These are phyloP conservation scores for Mycosarcoma maydis DNA, from an alignment of 1,284 basidiomycete genomes.

Conservation along the genomic window DNA sequence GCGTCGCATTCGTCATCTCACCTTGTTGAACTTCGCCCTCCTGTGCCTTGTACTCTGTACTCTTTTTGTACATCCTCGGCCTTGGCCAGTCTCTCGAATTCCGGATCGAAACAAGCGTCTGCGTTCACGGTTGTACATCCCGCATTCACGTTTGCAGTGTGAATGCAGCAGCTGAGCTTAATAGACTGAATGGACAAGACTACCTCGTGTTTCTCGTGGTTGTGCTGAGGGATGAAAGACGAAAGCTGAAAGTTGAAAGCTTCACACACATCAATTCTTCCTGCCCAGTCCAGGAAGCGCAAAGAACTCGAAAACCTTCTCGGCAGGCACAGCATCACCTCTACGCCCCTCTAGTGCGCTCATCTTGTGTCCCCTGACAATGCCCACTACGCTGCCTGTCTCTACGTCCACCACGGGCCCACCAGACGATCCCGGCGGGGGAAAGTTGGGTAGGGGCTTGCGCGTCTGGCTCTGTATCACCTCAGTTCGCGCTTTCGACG, in stretches of 20 bases:
- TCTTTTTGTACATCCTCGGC: no score
- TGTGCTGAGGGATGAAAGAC: no score
- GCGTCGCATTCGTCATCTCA: no score
- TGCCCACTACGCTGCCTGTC: conserved; percentile 76
- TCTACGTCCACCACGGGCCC: conserved; percentile 77
- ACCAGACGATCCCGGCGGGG: conserved; percentile 77
- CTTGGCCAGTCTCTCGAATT: no score
- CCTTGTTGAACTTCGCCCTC: no score
- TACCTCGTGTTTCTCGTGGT: no score
- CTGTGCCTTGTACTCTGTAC: no score
- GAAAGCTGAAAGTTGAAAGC: no score
- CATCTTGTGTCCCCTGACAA: conserved; percentile 76
- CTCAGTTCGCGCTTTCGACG: neutral
- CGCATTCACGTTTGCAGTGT: no score
- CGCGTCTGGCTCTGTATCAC: conserved; percentile 24
- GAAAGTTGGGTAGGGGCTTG: conserved; percentile 67
- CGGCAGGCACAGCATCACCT: conserved; percentile 77
- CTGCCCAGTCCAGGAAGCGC: conserved; percentile 57
- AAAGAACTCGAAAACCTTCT: conserved; percentile 74
- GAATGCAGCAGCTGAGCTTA: no score
- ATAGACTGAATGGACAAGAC: no score
- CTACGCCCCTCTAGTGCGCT: conserved; percentile 71
- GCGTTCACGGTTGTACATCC: no score
- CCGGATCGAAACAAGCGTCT: neutral
- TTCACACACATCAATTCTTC: conserved; percentile 29